Percentiles rank a stretch among this genome's conserved stretches.
These are phyloP conservation scores for Lichtheimia ramosa DNA, from an alignment of 371 early-diverging fungal genomes.

Conservation along the genomic window DNA sequence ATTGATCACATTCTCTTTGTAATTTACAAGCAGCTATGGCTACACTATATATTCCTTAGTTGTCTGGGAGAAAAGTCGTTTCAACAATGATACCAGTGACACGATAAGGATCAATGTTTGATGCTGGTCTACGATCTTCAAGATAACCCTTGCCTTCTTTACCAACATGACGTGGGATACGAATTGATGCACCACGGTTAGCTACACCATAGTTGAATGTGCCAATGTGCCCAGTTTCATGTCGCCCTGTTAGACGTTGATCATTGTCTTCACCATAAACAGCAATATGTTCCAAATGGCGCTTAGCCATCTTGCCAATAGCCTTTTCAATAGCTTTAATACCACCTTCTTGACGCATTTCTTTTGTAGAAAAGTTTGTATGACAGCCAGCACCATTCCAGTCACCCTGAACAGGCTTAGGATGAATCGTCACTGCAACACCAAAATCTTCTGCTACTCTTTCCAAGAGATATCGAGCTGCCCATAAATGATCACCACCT, in stretches of 20 bases:
- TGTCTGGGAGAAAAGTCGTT: slow-evolving; percentile 36
- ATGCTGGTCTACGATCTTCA: slow-evolving; percentile 66
- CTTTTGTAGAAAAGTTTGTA: slow-evolving; percentile 51
- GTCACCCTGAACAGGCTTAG: slow-evolving; percentile 57
- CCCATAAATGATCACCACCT: slow-evolving; percentile 51
- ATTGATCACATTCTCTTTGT: too few species aligned
- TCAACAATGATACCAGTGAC: slow-evolving; percentile 61
- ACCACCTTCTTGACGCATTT: slow-evolving; percentile 52
- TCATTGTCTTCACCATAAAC: slow-evolving; percentile 69
- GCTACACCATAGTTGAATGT: slow-evolving; percentile 64
- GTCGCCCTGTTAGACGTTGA: slow-evolving; percentile 59
- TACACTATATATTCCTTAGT: neutral
- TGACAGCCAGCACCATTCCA: slow-evolving; percentile 59
- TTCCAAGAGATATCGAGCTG: slow-evolving; percentile 47
- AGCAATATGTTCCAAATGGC: slow-evolving; percentile 61
- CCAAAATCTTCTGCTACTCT: slow-evolving; percentile 61
- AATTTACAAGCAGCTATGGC: neutral
- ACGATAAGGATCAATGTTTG: slow-evolving; percentile 66
- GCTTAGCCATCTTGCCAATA: slow-evolving; percentile 47
- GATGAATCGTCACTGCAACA: slow-evolving; percentile 48
- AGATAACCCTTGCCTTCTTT: slow-evolving; percentile 61
- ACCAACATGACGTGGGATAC: slow-evolving; percentile 65
- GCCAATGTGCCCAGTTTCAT: slow-evolving; percentile 62
- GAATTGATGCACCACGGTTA: slow-evolving; percentile 68
- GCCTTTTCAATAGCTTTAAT: slow-evolving; percentile 51